Evolutionary conservation across 768 basidiomycete genomes (phyloP).

Genomic region (Serpula lacrymans): DNA sequence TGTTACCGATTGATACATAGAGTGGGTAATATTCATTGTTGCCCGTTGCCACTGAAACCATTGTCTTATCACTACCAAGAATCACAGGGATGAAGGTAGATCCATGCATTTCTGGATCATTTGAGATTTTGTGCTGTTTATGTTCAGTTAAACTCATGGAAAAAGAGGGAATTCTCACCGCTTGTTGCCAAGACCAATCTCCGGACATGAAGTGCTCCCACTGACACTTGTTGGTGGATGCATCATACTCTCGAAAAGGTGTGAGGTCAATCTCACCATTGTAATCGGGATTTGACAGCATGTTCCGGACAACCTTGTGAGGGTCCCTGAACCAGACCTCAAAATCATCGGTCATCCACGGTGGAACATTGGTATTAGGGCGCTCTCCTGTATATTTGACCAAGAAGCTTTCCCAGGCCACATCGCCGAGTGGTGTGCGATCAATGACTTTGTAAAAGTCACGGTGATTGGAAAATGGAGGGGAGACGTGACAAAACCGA

Average conservation of each 20-base stretch:
- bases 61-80: conserved; percentile 20
- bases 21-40: conserved; percentile 18
- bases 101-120: conserved; percentile 8
- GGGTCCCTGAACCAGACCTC: conserved; percentile 26
- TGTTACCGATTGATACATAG: conserved; percentile 13
- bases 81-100: conserved; percentile 12
- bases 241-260: conserved; percentile 11
- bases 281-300: conserved; percentile 20
- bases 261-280: conserved; percentile 15
- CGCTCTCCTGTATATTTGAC: conserved; percentile 12
- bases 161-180: conserved; percentile 8
- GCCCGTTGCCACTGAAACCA: conserved; percentile 17
- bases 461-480: conserved; percentile 17
- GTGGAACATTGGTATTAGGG: conserved; percentile 11
- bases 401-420: conserved; percentile 24
- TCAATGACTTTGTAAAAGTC: conserved; percentile 26
- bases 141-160: background rate
- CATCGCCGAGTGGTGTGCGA: conserved; percentile 18
- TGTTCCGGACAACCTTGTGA: conserved; percentile 10
- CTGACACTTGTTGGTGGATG: conserved; percentile 1
- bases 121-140: conserved; percentile 20
- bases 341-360: conserved; percentile 24
- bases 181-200: conserved; percentile 15
- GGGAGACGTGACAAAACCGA: too few species aligned
- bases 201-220: conserved; percentile 13